A percentile compares a stretch with the other conserved stretches of the same genome.
phyloP scores from a whole-genome alignment of 495 filamentous ascomycete species.

The Hypoxylon crocopeplum region DNA sequence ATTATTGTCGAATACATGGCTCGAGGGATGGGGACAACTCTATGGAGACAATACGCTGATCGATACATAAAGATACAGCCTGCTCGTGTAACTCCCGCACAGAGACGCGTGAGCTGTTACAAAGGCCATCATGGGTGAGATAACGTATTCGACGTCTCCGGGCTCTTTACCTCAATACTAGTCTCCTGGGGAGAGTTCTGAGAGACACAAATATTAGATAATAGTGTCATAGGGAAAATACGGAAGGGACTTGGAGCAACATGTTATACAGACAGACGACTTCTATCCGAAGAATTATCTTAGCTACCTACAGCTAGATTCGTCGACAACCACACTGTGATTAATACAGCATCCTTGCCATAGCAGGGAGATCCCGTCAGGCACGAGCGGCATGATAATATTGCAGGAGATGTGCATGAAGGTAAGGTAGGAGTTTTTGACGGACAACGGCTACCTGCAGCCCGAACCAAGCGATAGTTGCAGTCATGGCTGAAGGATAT shows the following conservation, averaged over 20 bases:
- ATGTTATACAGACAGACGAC: too few relatives aligned
- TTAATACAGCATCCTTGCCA: constrained; percentile 7
- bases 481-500: constrained; percentile 4
- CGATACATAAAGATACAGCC: too few relatives aligned
- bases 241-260: too few relatives aligned
- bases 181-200: background rate
- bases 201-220: background rate
- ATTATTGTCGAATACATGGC: too few relatives aligned
- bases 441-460: constrained; percentile 9
- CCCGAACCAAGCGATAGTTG: background rate
- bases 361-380: constrained; percentile 22
- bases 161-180: background rate
- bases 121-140: too few relatives aligned
- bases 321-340: constrained; percentile 13
- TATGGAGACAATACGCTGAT: too few relatives aligned
- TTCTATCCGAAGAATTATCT: too few relatives aligned
- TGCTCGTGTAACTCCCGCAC: too few relatives aligned
- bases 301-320: too few relatives aligned
- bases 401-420: background rate
- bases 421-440: background rate
- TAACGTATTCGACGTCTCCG: too few relatives aligned
- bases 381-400: constrained; percentile 3
- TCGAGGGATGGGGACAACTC: too few relatives aligned
- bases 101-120: too few relatives aligned
- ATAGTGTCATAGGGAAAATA: background rate